Evolutionary conservation across 371 early-diverging fungal genomes (phyloP).

Genomic region (Mortierella sp.): DNA sequence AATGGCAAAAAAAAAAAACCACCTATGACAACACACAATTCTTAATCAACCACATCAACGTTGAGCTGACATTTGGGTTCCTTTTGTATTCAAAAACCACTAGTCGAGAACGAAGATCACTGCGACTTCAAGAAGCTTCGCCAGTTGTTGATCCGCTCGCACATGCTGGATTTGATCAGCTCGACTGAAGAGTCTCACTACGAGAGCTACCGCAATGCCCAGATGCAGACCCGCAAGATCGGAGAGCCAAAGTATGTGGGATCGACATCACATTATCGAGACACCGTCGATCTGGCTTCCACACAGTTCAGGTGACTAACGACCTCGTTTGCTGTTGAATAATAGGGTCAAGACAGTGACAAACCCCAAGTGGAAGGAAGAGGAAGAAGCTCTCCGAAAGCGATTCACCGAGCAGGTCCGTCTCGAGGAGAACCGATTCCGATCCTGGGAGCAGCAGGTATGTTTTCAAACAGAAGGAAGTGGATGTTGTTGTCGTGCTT

Average conservation of each 20-base stretch:
- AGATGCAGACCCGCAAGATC: constrained; percentile 86
- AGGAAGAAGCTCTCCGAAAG: constrained; percentile 92
- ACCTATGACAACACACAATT: too few species aligned
- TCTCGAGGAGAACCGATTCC: constrained; percentile 93
- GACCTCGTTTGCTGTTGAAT: too few species aligned
- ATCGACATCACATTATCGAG: neutral
- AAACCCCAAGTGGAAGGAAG: constrained; percentile 91
- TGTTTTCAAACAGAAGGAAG: neutral
- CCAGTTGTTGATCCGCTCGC: constrained; percentile 89
- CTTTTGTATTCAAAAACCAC: too few species aligned
- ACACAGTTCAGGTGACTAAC: too few species aligned
- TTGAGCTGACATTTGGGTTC: too few species aligned
- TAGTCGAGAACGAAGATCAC: constrained; percentile 89
- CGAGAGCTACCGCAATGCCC: constrained; percentile 88
- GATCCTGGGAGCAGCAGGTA: constrained; percentile 96
- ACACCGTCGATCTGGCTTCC: too few species aligned
- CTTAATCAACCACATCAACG: too few species aligned
- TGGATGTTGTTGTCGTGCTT: neutral
- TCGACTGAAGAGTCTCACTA: constrained; percentile 86
- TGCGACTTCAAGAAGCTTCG: constrained; percentile 96
- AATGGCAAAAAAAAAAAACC: too few species aligned
- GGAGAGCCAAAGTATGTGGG: constrained; percentile 75
- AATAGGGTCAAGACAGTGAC: constrained; percentile 71
- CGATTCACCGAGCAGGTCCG: constrained; percentile 96
- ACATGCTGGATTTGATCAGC: constrained; percentile 92